Conservation (phyloP, 495 filamentous ascomycete species). For the Neohortaea acidophila region DNA sequence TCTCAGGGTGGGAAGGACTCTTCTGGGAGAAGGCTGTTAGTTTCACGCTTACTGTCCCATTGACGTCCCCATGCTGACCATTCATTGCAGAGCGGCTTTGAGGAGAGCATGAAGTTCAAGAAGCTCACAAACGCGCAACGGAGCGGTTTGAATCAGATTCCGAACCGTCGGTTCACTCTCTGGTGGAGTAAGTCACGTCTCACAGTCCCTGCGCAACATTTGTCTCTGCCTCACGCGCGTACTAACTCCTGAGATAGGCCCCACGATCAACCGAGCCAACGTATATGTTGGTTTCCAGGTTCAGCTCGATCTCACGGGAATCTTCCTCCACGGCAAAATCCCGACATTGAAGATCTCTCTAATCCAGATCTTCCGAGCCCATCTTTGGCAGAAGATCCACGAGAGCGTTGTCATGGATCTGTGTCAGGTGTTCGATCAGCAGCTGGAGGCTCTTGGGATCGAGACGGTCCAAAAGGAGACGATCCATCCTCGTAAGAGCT, state of each 20-base stretch:
- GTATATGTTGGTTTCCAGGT: constrained; percentile 97
- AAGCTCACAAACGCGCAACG: constrained; percentile 97
- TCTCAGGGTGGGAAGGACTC: constrained; percentile 95
- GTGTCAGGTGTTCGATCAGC: constrained; percentile 98
- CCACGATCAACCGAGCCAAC: constrained; percentile 54
- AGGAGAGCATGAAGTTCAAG: constrained; percentile 92
- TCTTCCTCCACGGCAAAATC: constrained; percentile 99
- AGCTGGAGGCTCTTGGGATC: constrained; percentile 88
- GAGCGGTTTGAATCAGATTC: constrained; percentile 97
- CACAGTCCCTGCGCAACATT: constrained; percentile 20
- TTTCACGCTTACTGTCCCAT: no score
- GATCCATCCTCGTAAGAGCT: constrained; percentile 97
- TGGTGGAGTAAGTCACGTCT: constrained; percentile 89
- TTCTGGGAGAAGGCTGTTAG: constrained; percentile 97
- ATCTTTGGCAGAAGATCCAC: constrained; percentile 99
- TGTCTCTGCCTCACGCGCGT: constrained; percentile 2
- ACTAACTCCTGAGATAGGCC: constrained; percentile 28
- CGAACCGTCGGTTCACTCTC: constrained; percentile 95
- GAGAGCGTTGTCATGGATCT: constrained; percentile 98
- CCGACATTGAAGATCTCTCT: constrained; percentile 96
- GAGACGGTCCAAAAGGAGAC: constrained; percentile 99
- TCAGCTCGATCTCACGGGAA: constrained; percentile 94
- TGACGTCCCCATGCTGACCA: constrained; percentile 6
- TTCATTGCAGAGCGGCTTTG: constrained; percentile 36
- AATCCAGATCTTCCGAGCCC: constrained; percentile 98